These are phyloP conservation scores for Cutaneotrichosporon sp. DNA, from an alignment of 1,284 basidiomycete species.

Conservation along the genomic window DNA sequence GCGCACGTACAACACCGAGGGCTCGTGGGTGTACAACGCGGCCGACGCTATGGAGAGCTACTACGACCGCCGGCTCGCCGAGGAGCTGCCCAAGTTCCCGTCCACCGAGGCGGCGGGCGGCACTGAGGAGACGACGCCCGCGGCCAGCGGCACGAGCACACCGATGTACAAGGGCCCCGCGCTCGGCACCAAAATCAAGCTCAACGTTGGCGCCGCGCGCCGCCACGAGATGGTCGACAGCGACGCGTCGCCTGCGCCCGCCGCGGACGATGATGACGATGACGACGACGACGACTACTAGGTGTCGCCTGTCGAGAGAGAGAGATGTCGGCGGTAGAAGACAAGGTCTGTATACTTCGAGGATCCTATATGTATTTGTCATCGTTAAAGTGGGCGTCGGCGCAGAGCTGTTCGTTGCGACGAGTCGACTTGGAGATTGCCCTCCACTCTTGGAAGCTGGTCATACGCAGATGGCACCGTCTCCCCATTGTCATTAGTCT, in stretches of 20 bases:
- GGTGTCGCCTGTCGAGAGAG: not conserved
- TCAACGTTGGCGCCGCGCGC: conserved; percentile 35
- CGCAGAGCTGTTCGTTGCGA: too few relatives aligned
- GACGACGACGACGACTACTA: conserved; percentile 17
- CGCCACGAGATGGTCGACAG: conserved; percentile 24
- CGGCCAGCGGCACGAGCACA: conserved; percentile 44
- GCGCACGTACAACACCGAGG: conserved; percentile 70
- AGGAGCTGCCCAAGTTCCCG: conserved; percentile 31
- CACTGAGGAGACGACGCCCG: conserved; percentile 27
- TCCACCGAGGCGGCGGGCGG: conserved; percentile 5
- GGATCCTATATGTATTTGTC: conserved; percentile 2
- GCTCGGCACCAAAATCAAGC: conserved; percentile 42
- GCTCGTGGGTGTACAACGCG: conserved; percentile 87
- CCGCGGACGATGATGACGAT: conserved; percentile 32
- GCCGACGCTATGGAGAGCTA: conserved; percentile 89
- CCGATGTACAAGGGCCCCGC: conserved; percentile 47
- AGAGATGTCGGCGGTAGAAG: not conserved
- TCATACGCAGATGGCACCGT: too few relatives aligned
- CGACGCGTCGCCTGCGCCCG: conserved; percentile 26
- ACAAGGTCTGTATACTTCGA: too few relatives aligned
- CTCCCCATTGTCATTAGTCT: too few relatives aligned
- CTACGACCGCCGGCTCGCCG: conserved; percentile 62
- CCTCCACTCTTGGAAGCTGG: too few relatives aligned
- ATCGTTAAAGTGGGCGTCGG: too few relatives aligned
- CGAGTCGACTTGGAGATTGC: too few relatives aligned